Percentiles rank a stretch among this genome's conserved stretches.
Conservation (phyloP, 2,329 filamentous ascomycete species). For the Sphaceloma murrayae region DNA sequence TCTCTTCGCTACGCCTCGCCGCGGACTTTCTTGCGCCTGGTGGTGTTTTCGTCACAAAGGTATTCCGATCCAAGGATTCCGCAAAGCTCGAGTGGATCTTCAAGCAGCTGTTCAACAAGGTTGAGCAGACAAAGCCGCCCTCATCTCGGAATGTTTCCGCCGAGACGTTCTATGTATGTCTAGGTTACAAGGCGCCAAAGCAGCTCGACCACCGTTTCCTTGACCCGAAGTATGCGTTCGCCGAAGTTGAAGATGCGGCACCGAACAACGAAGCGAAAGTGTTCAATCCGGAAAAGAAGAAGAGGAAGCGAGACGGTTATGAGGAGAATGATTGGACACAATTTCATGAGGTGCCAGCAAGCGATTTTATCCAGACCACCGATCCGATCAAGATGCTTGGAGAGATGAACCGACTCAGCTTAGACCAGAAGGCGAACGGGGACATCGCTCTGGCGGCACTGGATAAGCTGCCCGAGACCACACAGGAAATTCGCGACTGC, state of each 20-base stretch:
- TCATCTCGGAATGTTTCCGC: constrained; percentile 93
- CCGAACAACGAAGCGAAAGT: constrained; percentile 97
- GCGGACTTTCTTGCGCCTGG: constrained; percentile 86
- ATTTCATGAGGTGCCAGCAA: constrained; percentile 79
- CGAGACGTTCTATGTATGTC: constrained; percentile 96
- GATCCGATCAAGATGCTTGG: constrained; percentile 92
- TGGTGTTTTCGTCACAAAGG: constrained; percentile 92
- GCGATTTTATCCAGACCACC: constrained; percentile 84
- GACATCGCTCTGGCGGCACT: constrained; percentile 82
- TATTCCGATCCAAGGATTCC: constrained; percentile 95
- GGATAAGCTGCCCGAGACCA: constrained; percentile 78
- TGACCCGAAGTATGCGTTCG: constrained; percentile 82
- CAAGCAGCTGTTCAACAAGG: constrained; percentile 89
- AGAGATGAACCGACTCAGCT: constrained; percentile 71
- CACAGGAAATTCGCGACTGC: constrained; percentile 65
- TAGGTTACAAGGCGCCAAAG: constrained; percentile 91
- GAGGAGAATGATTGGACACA: constrained; percentile 92
- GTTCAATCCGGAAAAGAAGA: constrained; percentile 95
- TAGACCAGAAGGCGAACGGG: constrained; percentile 62
- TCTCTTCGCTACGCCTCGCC: constrained; percentile 85
- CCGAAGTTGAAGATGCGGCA: constrained; percentile 72
- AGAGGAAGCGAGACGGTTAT: constrained; percentile 94
- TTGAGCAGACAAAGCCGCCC: constrained; percentile 94
- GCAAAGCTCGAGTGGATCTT: constrained; percentile 94
- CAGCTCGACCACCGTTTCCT: constrained; percentile 85